Conservation (phyloP, 352 stramenopile species). For the Pilasporangium apinafurcum region DNA sequence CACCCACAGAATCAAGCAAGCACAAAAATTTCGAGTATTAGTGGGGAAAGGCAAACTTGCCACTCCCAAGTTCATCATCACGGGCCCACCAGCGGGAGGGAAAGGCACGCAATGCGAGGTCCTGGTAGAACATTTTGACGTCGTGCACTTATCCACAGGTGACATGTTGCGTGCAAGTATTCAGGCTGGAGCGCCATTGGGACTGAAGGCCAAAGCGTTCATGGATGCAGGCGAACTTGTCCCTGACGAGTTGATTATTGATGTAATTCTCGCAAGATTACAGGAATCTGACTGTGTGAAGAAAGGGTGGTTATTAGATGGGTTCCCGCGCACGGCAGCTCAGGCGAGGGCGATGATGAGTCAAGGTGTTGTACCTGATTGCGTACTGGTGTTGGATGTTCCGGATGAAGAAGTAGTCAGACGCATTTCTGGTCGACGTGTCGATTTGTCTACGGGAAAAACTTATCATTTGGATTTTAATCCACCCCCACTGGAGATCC, state of each 20-base stretch:
- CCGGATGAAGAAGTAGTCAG: slow-evolving; percentile 92
- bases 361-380: slow-evolving; percentile 66
- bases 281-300: slow-evolving; percentile 73
- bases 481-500: slow-evolving; percentile 71
- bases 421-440: slow-evolving; percentile 93
- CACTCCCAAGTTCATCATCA: slow-evolving; percentile 71
- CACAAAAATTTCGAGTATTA: slow-evolving; percentile 31
- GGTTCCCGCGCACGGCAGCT: slow-evolving; percentile 86
- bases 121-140: slow-evolving; percentile 79
- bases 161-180: slow-evolving; percentile 90
- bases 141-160: slow-evolving; percentile 91
- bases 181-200: slow-evolving; percentile 44
- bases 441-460: slow-evolving; percentile 89
- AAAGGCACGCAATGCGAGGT: slow-evolving; percentile 95
- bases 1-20: slow-evolving; percentile 25
- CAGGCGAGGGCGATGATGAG: slow-evolving; percentile 83
- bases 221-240: slow-evolving; percentile 90
- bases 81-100: slow-evolving; percentile 86
- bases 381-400: slow-evolving; percentile 92
- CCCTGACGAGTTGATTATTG: slow-evolving; percentile 90
- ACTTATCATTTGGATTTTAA: slow-evolving; percentile 97
- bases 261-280: slow-evolving; percentile 76
- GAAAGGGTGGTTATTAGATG: slow-evolving; percentile 91
- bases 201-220: slow-evolving; percentile 80
- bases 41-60: slow-evolving; percentile 10